A percentile compares a stretch with the other conserved stretches of the same genome.
Evolutionary conservation across 2,329 filamentous ascomycete genomes (phyloP).

Genomic region (Calonectria honghensis): DNA sequence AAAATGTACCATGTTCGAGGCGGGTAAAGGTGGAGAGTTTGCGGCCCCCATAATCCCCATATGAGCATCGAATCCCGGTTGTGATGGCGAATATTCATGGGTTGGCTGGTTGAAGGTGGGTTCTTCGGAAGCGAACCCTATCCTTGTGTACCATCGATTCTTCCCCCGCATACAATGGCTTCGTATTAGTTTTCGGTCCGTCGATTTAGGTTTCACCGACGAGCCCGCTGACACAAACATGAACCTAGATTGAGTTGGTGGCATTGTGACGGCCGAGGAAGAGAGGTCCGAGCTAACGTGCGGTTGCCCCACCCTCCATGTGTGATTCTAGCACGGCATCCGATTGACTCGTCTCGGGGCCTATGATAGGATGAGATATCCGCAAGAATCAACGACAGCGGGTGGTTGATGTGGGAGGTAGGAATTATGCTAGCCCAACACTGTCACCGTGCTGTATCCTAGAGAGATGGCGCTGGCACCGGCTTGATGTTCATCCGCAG

Average conservation of each 20-base stretch:
- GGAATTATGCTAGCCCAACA: background rate
- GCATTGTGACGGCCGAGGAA: background rate
- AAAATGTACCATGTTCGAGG: background rate
- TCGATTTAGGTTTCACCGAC: background rate
- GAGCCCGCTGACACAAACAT: constrained; percentile 13
- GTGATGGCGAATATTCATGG: background rate
- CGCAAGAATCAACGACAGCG: background rate
- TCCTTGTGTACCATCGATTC: background rate
- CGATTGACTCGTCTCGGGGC: background rate
- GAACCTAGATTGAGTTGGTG: background rate
- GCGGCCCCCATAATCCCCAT: background rate
- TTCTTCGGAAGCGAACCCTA: background rate
- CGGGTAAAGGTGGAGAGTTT: background rate
- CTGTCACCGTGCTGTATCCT: background rate
- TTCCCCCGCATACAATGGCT: constrained; percentile 22
- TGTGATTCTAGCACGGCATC: background rate
- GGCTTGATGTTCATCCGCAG: background rate
- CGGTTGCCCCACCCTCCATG: background rate
- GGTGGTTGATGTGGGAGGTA: background rate
- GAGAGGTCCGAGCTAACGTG: background rate
- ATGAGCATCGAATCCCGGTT: background rate
- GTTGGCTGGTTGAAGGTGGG: background rate
- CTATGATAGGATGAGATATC: background rate
- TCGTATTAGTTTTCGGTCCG: constrained; percentile 13
- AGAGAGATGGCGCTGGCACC: background rate